These are phyloP conservation scores for Waltergamsia citrina DNA, from an alignment of 2,329 filamentous ascomycete species.

Conservation along the genomic window DNA sequence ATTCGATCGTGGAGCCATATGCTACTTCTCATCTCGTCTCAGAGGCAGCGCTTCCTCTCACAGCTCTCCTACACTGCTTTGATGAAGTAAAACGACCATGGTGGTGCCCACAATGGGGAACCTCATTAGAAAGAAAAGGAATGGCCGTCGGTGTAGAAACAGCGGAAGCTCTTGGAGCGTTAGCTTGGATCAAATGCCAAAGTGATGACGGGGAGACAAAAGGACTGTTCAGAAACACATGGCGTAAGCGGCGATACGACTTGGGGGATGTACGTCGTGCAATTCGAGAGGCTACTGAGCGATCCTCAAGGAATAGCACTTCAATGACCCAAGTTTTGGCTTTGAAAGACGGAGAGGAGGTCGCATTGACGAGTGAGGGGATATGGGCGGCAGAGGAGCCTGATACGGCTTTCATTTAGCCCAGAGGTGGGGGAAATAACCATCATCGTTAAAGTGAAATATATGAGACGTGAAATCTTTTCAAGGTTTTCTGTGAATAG, in stretches of 20 bases:
- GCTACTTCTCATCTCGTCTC: conserved; percentile 44
- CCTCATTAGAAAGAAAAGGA: conserved; percentile 32
- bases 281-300: conserved; percentile 9
- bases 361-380: conserved; percentile 29
- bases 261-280: conserved; percentile 32
- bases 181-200: conserved; percentile 52
- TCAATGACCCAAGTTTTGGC: conserved; percentile 27
- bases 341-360: conserved; percentile 31
- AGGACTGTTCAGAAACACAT: conserved; percentile 36
- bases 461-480: no score
- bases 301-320: no score
- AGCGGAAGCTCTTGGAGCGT: conserved; percentile 40
- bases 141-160: conserved; percentile 48
- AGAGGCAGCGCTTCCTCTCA: conserved; percentile 50
- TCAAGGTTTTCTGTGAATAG: no score
- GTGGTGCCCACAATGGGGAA: conserved; percentile 53
- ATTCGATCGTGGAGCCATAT: conserved; percentile 43
- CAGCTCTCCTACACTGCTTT: conserved; percentile 55
- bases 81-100: conserved; percentile 49
- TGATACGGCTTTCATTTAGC: no score
- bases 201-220: conserved; percentile 48
- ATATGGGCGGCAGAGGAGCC: conserved; percentile 13
- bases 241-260: conserved; percentile 33
- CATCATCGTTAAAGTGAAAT: no score
- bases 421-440: no score